Conservation (phyloP, 2,329 filamentous ascomycete species). For the Acarospora socialis region DNA sequence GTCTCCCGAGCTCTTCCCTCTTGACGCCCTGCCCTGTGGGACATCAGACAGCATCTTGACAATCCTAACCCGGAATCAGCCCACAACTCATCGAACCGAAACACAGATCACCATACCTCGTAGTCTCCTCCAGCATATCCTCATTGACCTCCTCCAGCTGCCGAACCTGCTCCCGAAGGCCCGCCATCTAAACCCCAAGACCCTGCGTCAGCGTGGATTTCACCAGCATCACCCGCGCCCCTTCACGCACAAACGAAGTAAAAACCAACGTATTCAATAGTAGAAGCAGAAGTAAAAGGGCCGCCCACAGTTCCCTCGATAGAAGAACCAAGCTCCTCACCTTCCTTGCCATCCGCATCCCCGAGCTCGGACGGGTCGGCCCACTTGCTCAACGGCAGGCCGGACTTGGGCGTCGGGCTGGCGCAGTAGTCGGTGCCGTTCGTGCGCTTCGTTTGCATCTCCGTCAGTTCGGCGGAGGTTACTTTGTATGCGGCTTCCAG, state of each 20-base stretch:
- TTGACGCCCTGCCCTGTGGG: background rate
- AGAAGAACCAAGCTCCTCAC: slow-evolving; percentile 4
- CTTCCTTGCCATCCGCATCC: background rate
- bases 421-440: background rate
- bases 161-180: slow-evolving; percentile 5
- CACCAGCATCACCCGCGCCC: slow-evolving; percentile 1
- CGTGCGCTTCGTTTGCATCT: slow-evolving; percentile 1
- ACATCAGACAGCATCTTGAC: background rate
- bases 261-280: slow-evolving; percentile 4
- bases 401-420: background rate
- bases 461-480: slow-evolving; percentile 5
- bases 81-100: no score
- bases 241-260: slow-evolving; percentile 1
- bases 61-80: background rate
- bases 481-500: slow-evolving; percentile 5
- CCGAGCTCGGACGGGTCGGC: background rate
- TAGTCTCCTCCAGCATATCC: slow-evolving; percentile 1
- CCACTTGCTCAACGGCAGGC: slow-evolving; percentile 3
- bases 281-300: background rate
- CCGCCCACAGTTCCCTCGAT: slow-evolving; percentile 4
- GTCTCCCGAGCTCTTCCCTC: background rate
- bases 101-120: no score
- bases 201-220: background rate
- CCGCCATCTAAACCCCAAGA: no score
- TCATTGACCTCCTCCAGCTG: slow-evolving; percentile 5